Base-by-base conservation (phyloP, 2,329 filamentous ascomycete species). In the Aspergillus ruber region DNA sequence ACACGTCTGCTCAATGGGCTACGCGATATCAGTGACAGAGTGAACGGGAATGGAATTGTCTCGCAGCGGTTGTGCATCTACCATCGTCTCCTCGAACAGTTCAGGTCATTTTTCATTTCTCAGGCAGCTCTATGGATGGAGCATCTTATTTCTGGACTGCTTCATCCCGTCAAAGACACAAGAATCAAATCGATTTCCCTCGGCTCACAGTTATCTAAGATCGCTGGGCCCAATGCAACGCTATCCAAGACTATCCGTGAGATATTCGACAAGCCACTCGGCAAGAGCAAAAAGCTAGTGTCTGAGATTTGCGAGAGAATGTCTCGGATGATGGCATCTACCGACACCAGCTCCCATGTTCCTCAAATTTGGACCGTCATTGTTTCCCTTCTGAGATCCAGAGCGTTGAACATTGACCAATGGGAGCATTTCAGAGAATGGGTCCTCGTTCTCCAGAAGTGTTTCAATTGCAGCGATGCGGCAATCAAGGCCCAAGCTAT, bases 301-400 rank as follows among this genome's bases (percentile, higher is more conserved):
- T 79, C 85, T 8, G 84, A 83, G 57, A 83, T 91, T 55, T 79
- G 81, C 36, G 74, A 79, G 17, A 79, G 81, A 27, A 74, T 97
- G 45, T 79, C 78, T 47, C 73, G 76, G 9, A 88, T 93, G 83
- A 75, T 85, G 54, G 60, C 71, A 4, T 69, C 72, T 21, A 79
- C 82, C 53, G 78, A 82, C 10, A 78, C 81, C 18, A 81, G 80
- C 8, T 66, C 76, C 0, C 75, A 81, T 35, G 90, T 95, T 0
- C 90, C 93, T 5, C 86, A 90, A 55, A 88, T 97, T 18, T 97
- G 91, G 91, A 86, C 86, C 49, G 80, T 89, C 32, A 74, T 95
- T 2, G 81, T 91, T 6, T 76, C 95, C 2, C 82, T 95, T 47
- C 74, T 96, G 42, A 82, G 86, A 45, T 74, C 68, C 51, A 70